These are phyloP conservation scores for Davidsoniella virescens DNA, from an alignment of 2,329 filamentous ascomycete species.

Conservation along the genomic window DNA sequence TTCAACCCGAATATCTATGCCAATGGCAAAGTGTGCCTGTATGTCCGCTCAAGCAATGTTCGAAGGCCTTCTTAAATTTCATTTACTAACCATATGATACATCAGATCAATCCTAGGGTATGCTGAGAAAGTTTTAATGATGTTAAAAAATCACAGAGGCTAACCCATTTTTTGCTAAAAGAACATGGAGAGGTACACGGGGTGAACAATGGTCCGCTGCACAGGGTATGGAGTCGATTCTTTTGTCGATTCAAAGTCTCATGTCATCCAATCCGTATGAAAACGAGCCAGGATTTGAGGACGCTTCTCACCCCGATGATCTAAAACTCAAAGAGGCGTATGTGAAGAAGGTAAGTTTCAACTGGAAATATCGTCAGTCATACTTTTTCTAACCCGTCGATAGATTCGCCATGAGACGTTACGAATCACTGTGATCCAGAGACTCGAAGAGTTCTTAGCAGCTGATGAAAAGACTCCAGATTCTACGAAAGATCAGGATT, in stretches of 20 bases:
- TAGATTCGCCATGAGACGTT: conserved; percentile 85
- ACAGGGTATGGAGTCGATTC: conserved; percentile 82
- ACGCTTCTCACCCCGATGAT: conserved; percentile 49
- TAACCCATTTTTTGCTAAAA: conserved; percentile 22
- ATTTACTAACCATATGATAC: conserved; percentile 14
- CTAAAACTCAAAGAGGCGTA: conserved; percentile 62
- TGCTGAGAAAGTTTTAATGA: conserved; percentile 12
- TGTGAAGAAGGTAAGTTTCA: conserved; percentile 49
- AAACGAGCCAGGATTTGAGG: conserved; percentile 88
- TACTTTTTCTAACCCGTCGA: conserved; percentile 8
- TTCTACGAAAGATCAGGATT: conserved; percentile 28
- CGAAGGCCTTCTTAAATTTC: background rate
- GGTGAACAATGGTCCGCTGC: conserved; percentile 95
- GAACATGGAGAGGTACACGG: conserved; percentile 81
- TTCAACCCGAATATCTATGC: conserved; percentile 98
- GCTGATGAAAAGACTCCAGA: conserved; percentile 22
- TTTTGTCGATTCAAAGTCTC: conserved; percentile 90
- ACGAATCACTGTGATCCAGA: conserved; percentile 69
- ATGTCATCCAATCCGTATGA: conserved; percentile 91
- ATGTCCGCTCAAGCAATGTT: conserved; percentile 22
- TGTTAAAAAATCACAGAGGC: conserved; percentile 11
- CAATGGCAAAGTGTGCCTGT: conserved; percentile 82
- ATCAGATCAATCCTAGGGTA: conserved; percentile 76
- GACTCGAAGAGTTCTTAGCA: conserved; percentile 62
- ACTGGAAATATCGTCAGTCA: background rate